Percentiles rank a stretch among this genome's conserved stretches.
These are phyloP conservation scores for Anisodus tanguticus DNA, from an alignment of 257 asterid species.

Conservation along the genomic window DNA sequence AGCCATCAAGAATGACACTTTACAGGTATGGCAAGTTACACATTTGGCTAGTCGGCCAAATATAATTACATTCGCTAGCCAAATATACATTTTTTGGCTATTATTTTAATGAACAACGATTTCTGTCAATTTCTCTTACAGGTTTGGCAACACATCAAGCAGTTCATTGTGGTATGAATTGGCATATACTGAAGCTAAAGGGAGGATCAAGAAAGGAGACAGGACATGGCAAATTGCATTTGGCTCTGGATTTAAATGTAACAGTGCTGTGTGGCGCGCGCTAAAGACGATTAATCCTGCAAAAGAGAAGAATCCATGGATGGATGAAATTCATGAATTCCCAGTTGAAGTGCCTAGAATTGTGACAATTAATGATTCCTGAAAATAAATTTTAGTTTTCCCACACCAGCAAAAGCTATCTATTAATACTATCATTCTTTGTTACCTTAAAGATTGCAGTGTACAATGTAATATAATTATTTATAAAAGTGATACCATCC, in stretches of 20 bases:
- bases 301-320: conserved; percentile 51
- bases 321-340: conserved; percentile 45
- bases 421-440: conserved; percentile 15
- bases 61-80: too few species aligned
- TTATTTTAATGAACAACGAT: too few species aligned
- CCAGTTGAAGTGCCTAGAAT: conserved; percentile 43
- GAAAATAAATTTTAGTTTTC: not conserved
- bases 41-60: too few species aligned
- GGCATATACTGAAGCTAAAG: conserved; percentile 57
- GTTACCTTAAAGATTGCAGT: not conserved
- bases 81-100: too few species aligned
- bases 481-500: not conserved
- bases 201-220: conserved; percentile 52
- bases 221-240: conserved; percentile 57
- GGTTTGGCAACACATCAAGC: conserved; percentile 59
- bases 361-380: conserved; percentile 26
- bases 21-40: conserved; percentile 46
- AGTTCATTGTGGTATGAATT: conserved; percentile 57
- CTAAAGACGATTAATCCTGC: conserved; percentile 42
- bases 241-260: conserved; percentile 58
- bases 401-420: not conserved
- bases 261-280: conserved; percentile 54
- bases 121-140: not conserved
- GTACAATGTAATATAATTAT: not conserved
- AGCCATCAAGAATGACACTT: conserved; percentile 59